phyloP scores from a whole-genome alignment of 139 green algal genomes.

The Asterochloris erici region DNA sequence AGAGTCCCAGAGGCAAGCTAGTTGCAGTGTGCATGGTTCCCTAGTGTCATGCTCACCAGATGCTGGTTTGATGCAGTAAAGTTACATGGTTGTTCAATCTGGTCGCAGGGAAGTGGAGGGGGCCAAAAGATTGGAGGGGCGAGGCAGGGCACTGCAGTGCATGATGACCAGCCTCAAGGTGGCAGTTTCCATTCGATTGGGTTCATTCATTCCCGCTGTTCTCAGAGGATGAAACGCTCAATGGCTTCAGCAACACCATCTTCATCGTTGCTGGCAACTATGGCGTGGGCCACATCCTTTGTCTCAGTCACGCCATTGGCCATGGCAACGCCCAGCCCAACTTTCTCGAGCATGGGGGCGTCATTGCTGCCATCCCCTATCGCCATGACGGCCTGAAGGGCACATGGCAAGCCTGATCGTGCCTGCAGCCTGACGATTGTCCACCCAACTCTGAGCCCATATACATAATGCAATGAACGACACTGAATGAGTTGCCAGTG shows the following conservation, averaged over 20 bases:
- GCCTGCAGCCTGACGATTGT: no score
- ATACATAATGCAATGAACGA: no score
- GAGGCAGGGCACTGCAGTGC: not conserved
- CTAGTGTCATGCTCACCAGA: not conserved
- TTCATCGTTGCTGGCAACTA: constrained; percentile 76
- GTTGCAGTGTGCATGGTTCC: not conserved
- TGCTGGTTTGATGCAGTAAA: not conserved
- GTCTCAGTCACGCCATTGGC: constrained; percentile 77
- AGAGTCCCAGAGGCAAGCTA: no score
- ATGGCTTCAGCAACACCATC: constrained; percentile 91
- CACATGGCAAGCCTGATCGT: no score
- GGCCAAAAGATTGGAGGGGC: not conserved
- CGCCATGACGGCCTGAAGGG: constrained; percentile 66
- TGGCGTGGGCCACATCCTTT: constrained; percentile 36
- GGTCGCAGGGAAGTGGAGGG: not conserved
- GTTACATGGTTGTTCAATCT: not conserved
- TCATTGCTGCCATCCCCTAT: constrained; percentile 90
- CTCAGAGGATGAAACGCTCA: constrained; percentile 78
- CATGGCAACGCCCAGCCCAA: constrained; percentile 92
- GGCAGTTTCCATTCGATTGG: not conserved
- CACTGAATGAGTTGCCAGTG: no score
- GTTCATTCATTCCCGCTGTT: not conserved
- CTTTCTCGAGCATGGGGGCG: constrained; percentile 57
- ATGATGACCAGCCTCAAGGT: not conserved
- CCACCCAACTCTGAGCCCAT: no score